These are phyloP conservation scores for Paracamarosporium sp. DNA, from an alignment of 2,329 filamentous ascomycete species.

Conservation along the genomic window DNA sequence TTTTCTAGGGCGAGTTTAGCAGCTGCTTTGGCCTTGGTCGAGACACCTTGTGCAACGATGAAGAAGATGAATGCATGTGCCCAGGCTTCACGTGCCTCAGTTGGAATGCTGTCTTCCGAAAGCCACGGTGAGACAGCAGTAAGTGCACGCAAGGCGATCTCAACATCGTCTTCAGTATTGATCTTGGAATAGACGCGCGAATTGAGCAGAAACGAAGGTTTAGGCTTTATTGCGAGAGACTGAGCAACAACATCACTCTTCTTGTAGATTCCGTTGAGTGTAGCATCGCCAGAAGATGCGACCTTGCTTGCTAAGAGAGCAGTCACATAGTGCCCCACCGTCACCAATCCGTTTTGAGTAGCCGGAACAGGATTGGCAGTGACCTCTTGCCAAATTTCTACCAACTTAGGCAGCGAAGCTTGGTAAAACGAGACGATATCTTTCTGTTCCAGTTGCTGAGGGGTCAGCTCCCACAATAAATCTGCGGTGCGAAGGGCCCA, in stretches of 20 bases:
- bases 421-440: conserved; percentile 56
- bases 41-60: conserved; percentile 68
- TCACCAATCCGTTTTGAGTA: conserved; percentile 81
- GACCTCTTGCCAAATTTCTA: conserved; percentile 79
- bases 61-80: conserved; percentile 84
- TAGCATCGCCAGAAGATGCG: conserved; percentile 60
- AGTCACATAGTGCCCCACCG: conserved; percentile 76
- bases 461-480: conserved; percentile 67
- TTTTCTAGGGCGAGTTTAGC: conserved; percentile 67
- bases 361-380: conserved; percentile 78
- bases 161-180: conserved; percentile 73
- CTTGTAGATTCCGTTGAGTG: conserved; percentile 64
- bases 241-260: conserved; percentile 69
- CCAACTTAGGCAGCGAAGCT: conserved; percentile 61
- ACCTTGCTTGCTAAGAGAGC: conserved; percentile 66
- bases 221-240: conserved; percentile 73
- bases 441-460: conserved; percentile 56
- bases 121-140: conserved; percentile 65
- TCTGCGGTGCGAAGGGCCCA: conserved; percentile 82
- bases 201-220: conserved; percentile 87
- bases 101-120: conserved; percentile 51
- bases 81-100: conserved; percentile 72
- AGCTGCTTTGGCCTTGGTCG: conserved; percentile 69
- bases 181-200: conserved; percentile 85
- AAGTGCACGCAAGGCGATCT: conserved; percentile 78